Evolutionary conservation across 2,329 filamentous ascomycete genomes (phyloP), one percentile per base, ranked within the genome.

Genomic region (Furcasterigmium sp.): DNA sequence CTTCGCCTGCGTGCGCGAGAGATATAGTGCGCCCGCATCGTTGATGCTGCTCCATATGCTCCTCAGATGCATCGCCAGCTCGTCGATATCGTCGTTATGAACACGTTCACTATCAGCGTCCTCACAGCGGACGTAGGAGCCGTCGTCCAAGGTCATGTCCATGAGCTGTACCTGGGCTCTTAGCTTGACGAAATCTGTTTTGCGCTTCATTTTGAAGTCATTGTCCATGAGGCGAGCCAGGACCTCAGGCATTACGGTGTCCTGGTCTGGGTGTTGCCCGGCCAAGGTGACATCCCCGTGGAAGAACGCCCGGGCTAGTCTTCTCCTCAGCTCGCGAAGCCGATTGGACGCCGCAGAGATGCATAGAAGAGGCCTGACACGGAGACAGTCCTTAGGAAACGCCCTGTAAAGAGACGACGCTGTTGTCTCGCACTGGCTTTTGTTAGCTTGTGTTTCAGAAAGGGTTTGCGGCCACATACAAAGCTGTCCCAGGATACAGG

Each of bases 1-100:
- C 63, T 95, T 95, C 11, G 86, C 81, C 56, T 94, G 82, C 23
- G 87, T 85, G 23, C 86, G 77, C 14, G 77, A 75, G 45, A 93
- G 71, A 53, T 85, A 80, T 18, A 80, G 80, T 36, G 87, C 84
- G 32, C 87, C 87, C 1, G 82, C 76, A 55, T 90, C 87, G 46
- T 83, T 76, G 54, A 95, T 94, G 30, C 74, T 75, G 45, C 70
- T 68, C 62, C 72, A 73, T 25, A 82, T 65, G 14, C 64, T 59
- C 49, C 82, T 79, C 41, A 94, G 68, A 26, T 68, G 70, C 15
- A 65, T 63, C 2, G 79, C 72, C 5, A 95, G 70, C 18, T 65
- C 68, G 60, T 95, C 90, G 26, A 95, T 70, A 10, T 81, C 71
- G 6, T 66, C 61, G 56, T 96, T 87, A 68, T 91, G 95, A 3